A percentile compares a stretch with the other conserved stretches of the same genome.
phyloP scores from a whole-genome alignment of 441 rosid genomes.

The Brassica balearica region DNA sequence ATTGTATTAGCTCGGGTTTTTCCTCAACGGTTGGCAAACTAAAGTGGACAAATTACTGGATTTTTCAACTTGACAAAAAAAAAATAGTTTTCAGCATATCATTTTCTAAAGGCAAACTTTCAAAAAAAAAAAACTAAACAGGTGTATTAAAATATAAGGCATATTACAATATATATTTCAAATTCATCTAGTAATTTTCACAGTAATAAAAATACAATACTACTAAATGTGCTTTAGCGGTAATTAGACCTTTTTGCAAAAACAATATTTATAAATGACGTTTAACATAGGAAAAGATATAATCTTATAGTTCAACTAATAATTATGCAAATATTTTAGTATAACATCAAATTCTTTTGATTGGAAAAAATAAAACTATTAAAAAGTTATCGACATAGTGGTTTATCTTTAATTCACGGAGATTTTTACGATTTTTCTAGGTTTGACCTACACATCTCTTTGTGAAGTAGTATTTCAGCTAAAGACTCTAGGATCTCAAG shows the following conservation, averaged over 20 bases:
- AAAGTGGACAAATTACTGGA: constrained; percentile 38
- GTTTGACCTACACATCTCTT: no score
- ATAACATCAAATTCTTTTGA: no score
- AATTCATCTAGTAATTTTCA: not conserved
- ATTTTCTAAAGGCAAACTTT: constrained; percentile 17
- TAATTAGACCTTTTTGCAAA: not conserved
- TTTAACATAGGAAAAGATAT: not conserved
- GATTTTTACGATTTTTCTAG: no score
- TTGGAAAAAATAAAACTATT: no score
- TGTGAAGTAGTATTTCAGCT: no score
- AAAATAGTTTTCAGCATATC: constrained; percentile 18
- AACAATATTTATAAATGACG: not conserved
- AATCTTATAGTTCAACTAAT: no score
- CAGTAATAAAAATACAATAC: not conserved
- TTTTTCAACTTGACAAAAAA: constrained; percentile 23
- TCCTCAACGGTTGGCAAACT: constrained; percentile 48
- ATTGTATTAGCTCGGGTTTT: constrained; percentile 30
- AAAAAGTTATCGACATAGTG: no score
- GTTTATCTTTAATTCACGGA: no score
- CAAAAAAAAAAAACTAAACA: not conserved
- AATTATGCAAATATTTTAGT: no score
- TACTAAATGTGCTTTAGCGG: not conserved
- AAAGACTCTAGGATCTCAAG: no score
- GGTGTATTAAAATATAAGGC: not conserved
- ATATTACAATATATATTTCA: not conserved